Evolutionary conservation across 176 grass and related monocot species (phyloP).

Genomic region (Typha latifolia): DNA sequence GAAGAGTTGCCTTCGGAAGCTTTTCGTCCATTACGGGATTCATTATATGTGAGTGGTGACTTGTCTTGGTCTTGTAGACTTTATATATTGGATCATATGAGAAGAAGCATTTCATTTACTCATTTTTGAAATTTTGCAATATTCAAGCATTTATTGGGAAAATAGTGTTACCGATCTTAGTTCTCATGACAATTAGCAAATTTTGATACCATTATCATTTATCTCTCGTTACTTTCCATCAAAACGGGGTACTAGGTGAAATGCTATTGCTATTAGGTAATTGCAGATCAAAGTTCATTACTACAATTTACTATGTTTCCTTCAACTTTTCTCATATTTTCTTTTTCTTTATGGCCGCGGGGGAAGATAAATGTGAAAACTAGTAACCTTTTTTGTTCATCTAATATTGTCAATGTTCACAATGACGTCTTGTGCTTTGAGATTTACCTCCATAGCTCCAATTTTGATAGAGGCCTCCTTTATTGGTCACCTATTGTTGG

Average conservation of each 20-base stretch:
- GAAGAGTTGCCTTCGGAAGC: conserved; percentile 90
- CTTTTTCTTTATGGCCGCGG: too few species aligned
- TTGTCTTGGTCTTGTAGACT: neutral
- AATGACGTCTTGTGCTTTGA: neutral
- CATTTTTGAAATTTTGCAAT: too few species aligned
- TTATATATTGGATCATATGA: neutral
- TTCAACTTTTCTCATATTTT: too few species aligned
- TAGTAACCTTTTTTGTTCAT: neutral
- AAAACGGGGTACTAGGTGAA: neutral
- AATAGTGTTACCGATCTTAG: too few species aligned
- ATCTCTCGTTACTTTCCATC: neutral
- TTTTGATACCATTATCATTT: too few species aligned
- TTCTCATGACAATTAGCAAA: neutral
- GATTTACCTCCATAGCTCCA: neutral
- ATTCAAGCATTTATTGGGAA: too few species aligned
- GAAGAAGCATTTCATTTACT: too few species aligned
- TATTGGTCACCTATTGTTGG: neutral
- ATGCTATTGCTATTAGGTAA: too few species aligned
- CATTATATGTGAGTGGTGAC: conserved; percentile 65
- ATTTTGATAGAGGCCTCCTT: neutral
- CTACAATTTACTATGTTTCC: too few species aligned
- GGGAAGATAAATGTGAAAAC: too few species aligned
- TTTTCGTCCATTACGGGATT: conserved; percentile 74
- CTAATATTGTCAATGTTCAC: neutral
- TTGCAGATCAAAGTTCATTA: too few species aligned